Evolutionary conservation across 331 rosid genomes (phyloP).

Genomic region (Erythrophleum ivorense): DNA sequence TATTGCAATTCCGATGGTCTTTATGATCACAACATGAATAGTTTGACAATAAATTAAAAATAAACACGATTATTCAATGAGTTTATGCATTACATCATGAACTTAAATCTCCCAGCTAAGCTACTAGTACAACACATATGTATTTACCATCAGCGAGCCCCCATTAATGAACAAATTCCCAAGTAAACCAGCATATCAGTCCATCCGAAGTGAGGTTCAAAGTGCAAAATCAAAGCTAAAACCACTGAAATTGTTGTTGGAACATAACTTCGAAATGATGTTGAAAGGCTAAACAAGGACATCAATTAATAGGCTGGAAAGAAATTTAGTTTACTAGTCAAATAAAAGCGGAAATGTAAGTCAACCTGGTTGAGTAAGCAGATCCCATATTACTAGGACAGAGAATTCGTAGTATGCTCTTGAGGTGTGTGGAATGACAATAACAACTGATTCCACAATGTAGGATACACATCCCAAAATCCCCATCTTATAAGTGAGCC

Average conservation of each 20-base stretch:
- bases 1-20: conserved; percentile 81
- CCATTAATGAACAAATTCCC: conserved; percentile 70
- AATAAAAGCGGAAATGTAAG: too few species aligned
- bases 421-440: too few species aligned
- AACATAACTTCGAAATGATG: conserved; percentile 67
- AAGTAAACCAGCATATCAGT: conserved; percentile 74
- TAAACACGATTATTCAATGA: not conserved
- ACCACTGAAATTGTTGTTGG: conserved; percentile 63
- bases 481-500: too few species aligned
- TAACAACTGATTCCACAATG: too few species aligned
- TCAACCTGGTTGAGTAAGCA: too few species aligned
- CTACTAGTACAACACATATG: too few species aligned
- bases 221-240: conserved; percentile 70
- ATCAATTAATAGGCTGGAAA: conserved; percentile 12
- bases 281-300: conserved; percentile 28
- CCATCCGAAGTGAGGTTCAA: conserved; percentile 81
- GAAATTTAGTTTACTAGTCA: too few species aligned
- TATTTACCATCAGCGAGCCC: too few species aligned
- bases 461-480: too few species aligned
- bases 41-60: not conserved
- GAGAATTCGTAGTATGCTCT: too few species aligned
- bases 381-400: too few species aligned
- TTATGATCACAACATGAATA: conserved; percentile 82
- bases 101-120: too few species aligned
- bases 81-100: not conserved